Percentiles rank a stretch among this genome's conserved stretches.
Conservation (phyloP, 495 filamentous ascomycete genomes). For the Trichocladium antarcticum region DNA sequence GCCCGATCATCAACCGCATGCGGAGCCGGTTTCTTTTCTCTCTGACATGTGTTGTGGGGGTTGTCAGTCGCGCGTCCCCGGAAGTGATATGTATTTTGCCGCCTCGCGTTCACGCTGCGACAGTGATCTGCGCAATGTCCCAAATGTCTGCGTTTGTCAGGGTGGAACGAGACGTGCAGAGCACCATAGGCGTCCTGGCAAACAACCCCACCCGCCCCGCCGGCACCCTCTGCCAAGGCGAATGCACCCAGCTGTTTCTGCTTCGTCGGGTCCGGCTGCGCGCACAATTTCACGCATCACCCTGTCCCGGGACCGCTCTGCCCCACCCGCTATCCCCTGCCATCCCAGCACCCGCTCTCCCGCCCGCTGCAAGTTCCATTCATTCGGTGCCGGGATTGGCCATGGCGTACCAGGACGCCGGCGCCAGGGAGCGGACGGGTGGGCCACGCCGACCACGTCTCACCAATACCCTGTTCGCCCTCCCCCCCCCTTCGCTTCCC, state of each 20-base stretch:
- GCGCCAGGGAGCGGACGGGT: not conserved
- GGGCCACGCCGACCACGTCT: not conserved
- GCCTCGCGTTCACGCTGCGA: too few relatives aligned
- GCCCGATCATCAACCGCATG: too few relatives aligned
- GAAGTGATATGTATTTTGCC: too few relatives aligned
- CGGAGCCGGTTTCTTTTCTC: too few relatives aligned
- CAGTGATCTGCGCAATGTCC: too few relatives aligned
- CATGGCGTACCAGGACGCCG: too few relatives aligned
- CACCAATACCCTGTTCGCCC: not conserved
- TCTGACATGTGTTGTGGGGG: too few relatives aligned
- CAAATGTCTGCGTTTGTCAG: too few relatives aligned
- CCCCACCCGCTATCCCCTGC: not conserved
- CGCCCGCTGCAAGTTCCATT: not conserved
- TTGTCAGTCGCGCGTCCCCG: too few relatives aligned
- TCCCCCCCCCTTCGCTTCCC: not conserved
- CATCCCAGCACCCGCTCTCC: slow-evolving; percentile 3
- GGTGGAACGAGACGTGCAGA: too few relatives aligned
- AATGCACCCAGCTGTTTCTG: slow-evolving; percentile 6
- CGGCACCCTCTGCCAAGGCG: not conserved
- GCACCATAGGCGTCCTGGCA: too few relatives aligned
- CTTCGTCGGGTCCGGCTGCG: not conserved
- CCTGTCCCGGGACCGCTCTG: not conserved
- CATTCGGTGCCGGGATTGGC: not conserved
- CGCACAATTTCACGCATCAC: not conserved
- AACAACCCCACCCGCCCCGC: not conserved